Evolutionary conservation across 177 flowering plant species (phyloP).

Genomic region (Vitis hybrid): DNA sequence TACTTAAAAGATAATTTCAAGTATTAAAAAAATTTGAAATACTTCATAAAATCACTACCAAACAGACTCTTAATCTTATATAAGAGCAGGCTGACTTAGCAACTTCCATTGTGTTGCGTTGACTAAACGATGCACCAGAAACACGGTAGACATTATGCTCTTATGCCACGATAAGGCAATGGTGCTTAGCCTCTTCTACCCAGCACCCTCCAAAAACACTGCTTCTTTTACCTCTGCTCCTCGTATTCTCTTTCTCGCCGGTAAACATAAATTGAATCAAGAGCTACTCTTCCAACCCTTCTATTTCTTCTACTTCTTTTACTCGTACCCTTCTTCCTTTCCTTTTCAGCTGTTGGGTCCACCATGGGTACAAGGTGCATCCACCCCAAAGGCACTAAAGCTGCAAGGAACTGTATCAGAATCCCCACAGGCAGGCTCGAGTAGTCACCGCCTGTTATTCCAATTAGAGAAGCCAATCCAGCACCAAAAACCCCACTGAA

Average conservation of each 20-base stretch:
- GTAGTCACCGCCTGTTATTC: constrained; percentile 62
- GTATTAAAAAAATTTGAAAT: too few species aligned
- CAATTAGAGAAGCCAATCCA: constrained; percentile 62
- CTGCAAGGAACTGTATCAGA: constrained; percentile 65
- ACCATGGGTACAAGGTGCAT: constrained; percentile 48
- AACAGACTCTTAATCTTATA: too few species aligned
- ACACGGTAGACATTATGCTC: too few species aligned
- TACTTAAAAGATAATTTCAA: too few species aligned
- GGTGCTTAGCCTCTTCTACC: too few species aligned
- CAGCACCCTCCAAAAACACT: background rate
- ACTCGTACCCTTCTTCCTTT: constrained; percentile 36
- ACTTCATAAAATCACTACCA: too few species aligned
- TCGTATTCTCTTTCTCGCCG: constrained; percentile 47
- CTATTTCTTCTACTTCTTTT: constrained; percentile 41
- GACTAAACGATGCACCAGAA: too few species aligned
- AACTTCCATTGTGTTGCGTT: too few species aligned
- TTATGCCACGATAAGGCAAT: too few species aligned
- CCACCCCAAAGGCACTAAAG: constrained; percentile 70
- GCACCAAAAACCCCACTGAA: constrained; percentile 72
- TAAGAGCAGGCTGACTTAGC: too few species aligned
- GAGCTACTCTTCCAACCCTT: constrained; percentile 45
- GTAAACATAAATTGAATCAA: constrained; percentile 30
- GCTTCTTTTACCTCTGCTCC: constrained; percentile 13
- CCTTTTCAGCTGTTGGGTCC: constrained; percentile 27
- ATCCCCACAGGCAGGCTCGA: constrained; percentile 68